Evolutionary conservation across 1,284 basidiomycete genomes (phyloP), one percentile per base, ranked within the genome.

Genomic region (Cystobasidium pallidum): DNA sequence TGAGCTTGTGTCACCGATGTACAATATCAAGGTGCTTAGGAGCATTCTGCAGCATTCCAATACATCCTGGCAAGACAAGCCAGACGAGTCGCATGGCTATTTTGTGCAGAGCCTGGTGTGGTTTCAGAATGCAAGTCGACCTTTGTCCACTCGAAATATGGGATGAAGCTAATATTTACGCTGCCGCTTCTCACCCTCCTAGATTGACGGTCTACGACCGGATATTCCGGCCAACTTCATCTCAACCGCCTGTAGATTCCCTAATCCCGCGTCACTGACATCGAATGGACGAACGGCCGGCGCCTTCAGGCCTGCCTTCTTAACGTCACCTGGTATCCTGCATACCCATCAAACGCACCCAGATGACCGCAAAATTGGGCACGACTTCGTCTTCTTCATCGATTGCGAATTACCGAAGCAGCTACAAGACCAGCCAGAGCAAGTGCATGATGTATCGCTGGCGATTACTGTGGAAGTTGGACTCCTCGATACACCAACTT

Each of bases 1-100:
- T 1, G 64, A 66, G 52, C 64, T 66, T 1, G 41, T 54, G n/a
- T 49, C 49, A 19, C 64, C 64, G 11, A 57, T 66, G 51, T 66
- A 66, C 39, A 55, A 66, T 57, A 49, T 66, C n/a, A 66, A 57
- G 39, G 52, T 66, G 13, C 49, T 66, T 21, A 30, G 64, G 26
- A 66, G 64, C 39, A 55, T 66, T 21, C 34, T 66, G 39, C 64
- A 66, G 51, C 64, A 66, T 39, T 66, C 64, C 19, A 66, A 66
- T 32, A 66, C 64, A 8, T 66, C 64, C 3, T 66, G 64, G 64
- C 64, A 66, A 45, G 64, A 57, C 32, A 66, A 54, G 41, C 64
- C 64, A 2, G 32, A 36, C 7, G 64, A 66, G 34, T 49, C 64
- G 0, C 49, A 66, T 19, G 64, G 64, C 3, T 66, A 66, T 43